Evolutionary conservation across 495 filamentous ascomycete genomes (phyloP).

Genomic region (Penicillium nucicola): DNA sequence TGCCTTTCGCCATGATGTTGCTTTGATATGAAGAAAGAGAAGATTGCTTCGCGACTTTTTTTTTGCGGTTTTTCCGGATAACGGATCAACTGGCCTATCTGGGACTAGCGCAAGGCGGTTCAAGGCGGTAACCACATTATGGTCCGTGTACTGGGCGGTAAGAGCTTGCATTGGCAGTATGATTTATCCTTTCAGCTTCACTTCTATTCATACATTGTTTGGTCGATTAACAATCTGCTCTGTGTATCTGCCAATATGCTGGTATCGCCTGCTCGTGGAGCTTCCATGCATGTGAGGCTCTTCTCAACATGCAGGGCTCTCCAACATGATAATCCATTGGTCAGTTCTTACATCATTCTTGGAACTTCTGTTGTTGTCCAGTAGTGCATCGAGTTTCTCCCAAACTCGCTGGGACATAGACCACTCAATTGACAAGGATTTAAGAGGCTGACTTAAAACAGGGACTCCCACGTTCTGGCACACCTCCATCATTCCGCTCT

Average conservation of each 20-base stretch:
- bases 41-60: conserved; percentile 19
- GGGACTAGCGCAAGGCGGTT: conserved; percentile 7
- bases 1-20: conserved; percentile 25
- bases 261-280: background rate
- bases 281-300: conserved; percentile 26
- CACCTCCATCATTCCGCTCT: conserved; percentile 67
- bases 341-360: conserved; percentile 32
- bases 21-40: conserved; percentile 3
- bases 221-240: background rate
- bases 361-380: background rate
- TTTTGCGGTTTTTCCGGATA: conserved; percentile 37
- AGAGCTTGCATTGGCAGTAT: background rate
- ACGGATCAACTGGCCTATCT: conserved; percentile 16
- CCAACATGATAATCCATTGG: conserved; percentile 90
- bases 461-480: conserved; percentile 80
- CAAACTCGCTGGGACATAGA: too few relatives aligned
- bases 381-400: background rate
- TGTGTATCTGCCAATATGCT: conserved; percentile 8
- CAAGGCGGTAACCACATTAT: background rate
- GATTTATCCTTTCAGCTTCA: background rate
- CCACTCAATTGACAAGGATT: background rate
- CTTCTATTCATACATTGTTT: conserved; percentile 1
- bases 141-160: conserved; percentile 20
- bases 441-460: conserved; percentile 24
- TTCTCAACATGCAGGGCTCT: conserved; percentile 64